Conservation (phyloP, 2,329 filamentous ascomycete genomes). For the Colletotrichum neosansevieriae region DNA sequence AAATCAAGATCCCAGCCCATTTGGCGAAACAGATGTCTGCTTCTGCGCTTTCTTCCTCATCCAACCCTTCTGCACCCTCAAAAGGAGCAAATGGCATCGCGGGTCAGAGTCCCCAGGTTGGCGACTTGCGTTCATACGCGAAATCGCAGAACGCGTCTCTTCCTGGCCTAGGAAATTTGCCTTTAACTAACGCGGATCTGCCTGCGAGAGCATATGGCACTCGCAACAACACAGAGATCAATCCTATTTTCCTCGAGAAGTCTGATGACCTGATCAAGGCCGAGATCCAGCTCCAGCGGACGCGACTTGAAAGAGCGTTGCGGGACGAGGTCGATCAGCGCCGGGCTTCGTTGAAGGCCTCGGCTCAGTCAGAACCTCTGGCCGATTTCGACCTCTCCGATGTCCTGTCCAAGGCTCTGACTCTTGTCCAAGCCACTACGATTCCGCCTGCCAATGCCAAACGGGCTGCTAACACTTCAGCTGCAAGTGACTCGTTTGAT, state of each 20-base stretch:
- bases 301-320: conserved; percentile 82
- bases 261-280: conserved; percentile 86
- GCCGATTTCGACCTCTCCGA: conserved; percentile 78
- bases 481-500: conserved; percentile 84
- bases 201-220: conserved; percentile 56
- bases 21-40: conserved; percentile 44
- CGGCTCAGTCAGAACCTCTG: conserved; percentile 62
- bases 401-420: conserved; percentile 77
- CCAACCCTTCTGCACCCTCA: conserved; percentile 20
- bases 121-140: conserved; percentile 52
- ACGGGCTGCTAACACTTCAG: conserved; percentile 66
- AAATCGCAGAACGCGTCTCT: conserved; percentile 52
- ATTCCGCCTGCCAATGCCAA: conserved; percentile 68
- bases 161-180: conserved; percentile 42
- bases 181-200: conserved; percentile 48
- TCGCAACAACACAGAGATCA: conserved; percentile 75
- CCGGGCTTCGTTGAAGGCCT: conserved; percentile 57
- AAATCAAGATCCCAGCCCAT: conserved; percentile 66
- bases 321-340: conserved; percentile 81
- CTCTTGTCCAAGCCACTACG: conserved; percentile 77
- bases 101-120: conserved; percentile 41
- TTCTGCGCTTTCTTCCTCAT: conserved; percentile 43
- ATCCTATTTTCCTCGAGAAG: conserved; percentile 87
- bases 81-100: conserved; percentile 10
- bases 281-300: conserved; percentile 82